Conservation (phyloP, 2,329 filamentous ascomycete genomes). For the Epicoccum nigrum region DNA sequence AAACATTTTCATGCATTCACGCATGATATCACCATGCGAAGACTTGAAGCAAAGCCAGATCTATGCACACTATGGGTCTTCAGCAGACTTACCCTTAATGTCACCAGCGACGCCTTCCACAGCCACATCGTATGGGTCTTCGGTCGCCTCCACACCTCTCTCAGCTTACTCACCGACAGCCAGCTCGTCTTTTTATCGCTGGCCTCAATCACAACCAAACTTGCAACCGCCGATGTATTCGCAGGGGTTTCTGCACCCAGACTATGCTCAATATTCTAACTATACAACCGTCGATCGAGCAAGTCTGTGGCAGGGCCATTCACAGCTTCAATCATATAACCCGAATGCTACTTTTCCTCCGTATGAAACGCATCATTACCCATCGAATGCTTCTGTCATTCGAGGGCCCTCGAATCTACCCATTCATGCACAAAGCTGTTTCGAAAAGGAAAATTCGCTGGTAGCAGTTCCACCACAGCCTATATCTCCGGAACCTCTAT, state of each 20-base stretch:
- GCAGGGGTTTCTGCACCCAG: not conserved
- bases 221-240: not conserved
- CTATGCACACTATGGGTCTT: not conserved
- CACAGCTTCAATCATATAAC: not conserved
- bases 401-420: not conserved
- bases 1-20: not conserved
- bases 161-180: constrained; percentile 3
- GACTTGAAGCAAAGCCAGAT: not conserved
- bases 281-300: no score
- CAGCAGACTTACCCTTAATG: not conserved
- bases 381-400: not conserved
- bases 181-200: not conserved
- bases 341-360: not conserved
- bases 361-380: not conserved
- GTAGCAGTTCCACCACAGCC: not conserved
- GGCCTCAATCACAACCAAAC: not conserved
- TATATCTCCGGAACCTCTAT: not conserved
- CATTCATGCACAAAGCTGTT: not conserved
- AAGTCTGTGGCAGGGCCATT: not conserved
- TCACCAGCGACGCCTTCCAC: not conserved
- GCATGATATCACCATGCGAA: constrained; percentile 2
- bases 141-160: not conserved
- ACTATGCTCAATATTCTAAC: not conserved
- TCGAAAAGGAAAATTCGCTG: not conserved
- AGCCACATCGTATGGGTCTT: not conserved